Evolutionary conservation across 179 eudicot genomes (phyloP).

Genomic region (Gypsophila paniculata): DNA sequence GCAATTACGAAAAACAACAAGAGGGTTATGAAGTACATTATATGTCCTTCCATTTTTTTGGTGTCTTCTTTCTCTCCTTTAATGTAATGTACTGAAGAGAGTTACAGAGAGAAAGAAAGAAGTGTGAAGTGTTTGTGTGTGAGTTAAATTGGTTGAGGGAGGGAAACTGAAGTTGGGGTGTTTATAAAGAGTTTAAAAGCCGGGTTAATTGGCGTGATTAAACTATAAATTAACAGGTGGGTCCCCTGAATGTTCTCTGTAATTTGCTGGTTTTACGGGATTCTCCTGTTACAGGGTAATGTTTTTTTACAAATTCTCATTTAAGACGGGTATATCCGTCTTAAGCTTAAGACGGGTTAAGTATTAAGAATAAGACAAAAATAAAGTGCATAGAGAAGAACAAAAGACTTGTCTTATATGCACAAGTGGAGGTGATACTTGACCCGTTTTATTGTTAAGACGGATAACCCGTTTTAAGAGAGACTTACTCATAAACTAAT

Average conservation of each 20-base stretch:
- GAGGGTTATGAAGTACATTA: constrained; percentile 27
- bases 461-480: no score
- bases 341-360: no score
- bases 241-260: constrained; percentile 32
- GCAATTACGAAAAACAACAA: constrained; percentile 27
- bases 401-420: no score
- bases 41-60: constrained; percentile 29
- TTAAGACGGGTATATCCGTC: no score
- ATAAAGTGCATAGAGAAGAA: no score
- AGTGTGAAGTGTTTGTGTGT: constrained; percentile 8
- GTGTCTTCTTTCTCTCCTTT: neutral
- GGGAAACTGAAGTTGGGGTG: constrained; percentile 22
- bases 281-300: constrained; percentile 9
- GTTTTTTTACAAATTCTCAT: no score
- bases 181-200: constrained; percentile 40
- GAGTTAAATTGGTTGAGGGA: constrained; percentile 18
- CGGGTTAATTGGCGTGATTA: constrained; percentile 57
- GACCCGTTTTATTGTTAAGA: no score
- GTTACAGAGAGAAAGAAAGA: constrained; percentile 10
- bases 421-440: no score
- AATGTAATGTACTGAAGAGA: neutral
- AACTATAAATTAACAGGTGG: constrained; percentile 33
- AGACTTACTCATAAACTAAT: no score
- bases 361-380: no score
- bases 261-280: constrained; percentile 55